Conservation (phyloP, 1,284 basidiomycete species). For the Ceratobasidium sp. region DNA sequence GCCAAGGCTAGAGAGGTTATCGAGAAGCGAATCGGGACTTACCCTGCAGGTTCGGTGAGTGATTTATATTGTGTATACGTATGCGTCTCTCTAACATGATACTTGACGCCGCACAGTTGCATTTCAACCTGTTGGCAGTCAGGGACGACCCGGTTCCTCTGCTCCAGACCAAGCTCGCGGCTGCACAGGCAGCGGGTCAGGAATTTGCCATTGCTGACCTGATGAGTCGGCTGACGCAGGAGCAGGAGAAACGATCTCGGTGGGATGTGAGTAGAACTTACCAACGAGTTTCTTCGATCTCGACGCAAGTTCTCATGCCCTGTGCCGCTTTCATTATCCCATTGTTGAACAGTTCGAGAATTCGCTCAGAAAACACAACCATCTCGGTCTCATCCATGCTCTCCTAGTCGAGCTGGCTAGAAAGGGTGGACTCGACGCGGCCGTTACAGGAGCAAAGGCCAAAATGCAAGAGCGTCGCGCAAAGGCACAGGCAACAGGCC, state of each 20-base stretch:
- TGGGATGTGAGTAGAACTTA: conserved; percentile 75
- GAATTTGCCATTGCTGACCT: conserved; percentile 62
- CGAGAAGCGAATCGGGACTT: conserved; percentile 85
- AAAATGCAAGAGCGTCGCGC: conserved; percentile 53
- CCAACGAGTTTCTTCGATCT: conserved; percentile 28
- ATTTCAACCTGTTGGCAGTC: conserved; percentile 90
- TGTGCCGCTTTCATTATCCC: conserved; percentile 33
- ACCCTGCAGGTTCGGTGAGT: conserved; percentile 83
- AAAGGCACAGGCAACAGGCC: conserved; percentile 44
- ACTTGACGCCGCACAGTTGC: conserved; percentile 65
- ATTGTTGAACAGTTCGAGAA: conserved; percentile 75
- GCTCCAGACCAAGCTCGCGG: conserved; percentile 67
- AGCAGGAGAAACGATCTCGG: conserved; percentile 77
- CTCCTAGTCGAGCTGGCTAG: conserved; percentile 75
- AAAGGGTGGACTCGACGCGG: conserved; percentile 61
- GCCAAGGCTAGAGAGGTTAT: conserved; percentile 86
- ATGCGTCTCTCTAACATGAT: neutral
- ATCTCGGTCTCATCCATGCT: conserved; percentile 79
- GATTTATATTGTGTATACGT: neutral
- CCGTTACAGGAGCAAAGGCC: conserved; percentile 53
- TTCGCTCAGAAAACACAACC: conserved; percentile 81
- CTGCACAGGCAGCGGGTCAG: conserved; percentile 60
- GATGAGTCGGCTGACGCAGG: conserved; percentile 72
- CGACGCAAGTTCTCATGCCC: neutral
- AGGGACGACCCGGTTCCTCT: conserved; percentile 79